Base-by-base conservation (phyloP, 1,284 basidiomycete genomes). In the Filobasidium uniguttulatum region DNA sequence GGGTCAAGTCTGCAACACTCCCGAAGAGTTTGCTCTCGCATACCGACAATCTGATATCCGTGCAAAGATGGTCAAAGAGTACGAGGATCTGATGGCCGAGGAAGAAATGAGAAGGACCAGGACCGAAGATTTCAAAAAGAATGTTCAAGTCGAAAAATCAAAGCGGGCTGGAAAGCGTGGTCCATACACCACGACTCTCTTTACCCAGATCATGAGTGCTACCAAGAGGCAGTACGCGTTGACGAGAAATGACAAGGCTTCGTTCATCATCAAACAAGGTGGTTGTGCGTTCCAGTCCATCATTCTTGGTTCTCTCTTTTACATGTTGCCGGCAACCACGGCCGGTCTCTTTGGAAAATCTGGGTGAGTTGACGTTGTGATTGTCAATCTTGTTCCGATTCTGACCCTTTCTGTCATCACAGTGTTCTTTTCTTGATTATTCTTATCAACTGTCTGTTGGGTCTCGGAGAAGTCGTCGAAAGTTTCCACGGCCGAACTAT, bases 261-360 rank as follows among this genome's bases (percentile, higher is more conserved):
- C 48, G 29, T 29, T 49, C 17, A 38, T 22, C 23, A 46, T 51
- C 49, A 45, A 37, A 31, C 36, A 51, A 26, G 49, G 44, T 41
- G 49, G 40, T 36, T 23, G 19, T 29, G 7, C 59, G 48, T 20
- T 63, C 58, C 81, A 84, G 65, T 81, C 74, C 8, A 62, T 86
- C 51, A 83, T 87, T 57, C 73, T 82, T 50, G 86, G 87, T 15
- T 83, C 81, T 1, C 75, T 83, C 30, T 93, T 85, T 72, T 73
- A 82, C 56, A 72, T 76, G 7, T 68, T 82, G 46, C 72, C 78
- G 44, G 25, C 23, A 12, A 35, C 40, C 34, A 48, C 47, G 19
- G 41, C 29, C 28, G 47, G 47, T 31, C 37, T 48, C 26, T 48
- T 48, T 30, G 37, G 36, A 37, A 48, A 48, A 30, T 36, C 47